These are phyloP conservation scores for Botrytis elliptica DNA, from an alignment of 2,329 filamentous ascomycete species.

Conservation along the genomic window DNA sequence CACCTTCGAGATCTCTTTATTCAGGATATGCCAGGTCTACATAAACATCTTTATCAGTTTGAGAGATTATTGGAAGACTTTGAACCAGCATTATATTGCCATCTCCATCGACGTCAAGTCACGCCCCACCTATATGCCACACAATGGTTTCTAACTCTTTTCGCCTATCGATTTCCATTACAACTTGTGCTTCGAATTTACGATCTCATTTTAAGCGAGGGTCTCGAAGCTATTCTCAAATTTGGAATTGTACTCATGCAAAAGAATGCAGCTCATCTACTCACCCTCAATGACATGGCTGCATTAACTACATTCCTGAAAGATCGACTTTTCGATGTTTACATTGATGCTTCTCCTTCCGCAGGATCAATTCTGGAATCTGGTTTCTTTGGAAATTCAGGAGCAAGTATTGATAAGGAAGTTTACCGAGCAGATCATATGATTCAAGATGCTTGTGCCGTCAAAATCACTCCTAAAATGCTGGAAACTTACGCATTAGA, in stretches of 20 bases:
- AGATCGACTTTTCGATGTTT: slow-evolving; percentile 91
- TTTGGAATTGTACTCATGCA: slow-evolving; percentile 97
- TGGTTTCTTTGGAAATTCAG: slow-evolving; percentile 93
- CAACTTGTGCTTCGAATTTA: slow-evolving; percentile 96
- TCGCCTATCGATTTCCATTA: slow-evolving; percentile 94
- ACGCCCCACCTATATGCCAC: slow-evolving; percentile 93
- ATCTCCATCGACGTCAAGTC: slow-evolving; percentile 83
- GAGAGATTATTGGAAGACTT: slow-evolving; percentile 90
- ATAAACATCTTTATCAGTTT: slow-evolving; percentile 91
- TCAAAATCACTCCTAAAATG: slow-evolving; percentile 80
- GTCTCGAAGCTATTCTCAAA: slow-evolving; percentile 86
- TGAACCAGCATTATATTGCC: slow-evolving; percentile 91
- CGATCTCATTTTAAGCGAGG: slow-evolving; percentile 90
- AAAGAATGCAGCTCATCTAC: slow-evolving; percentile 76
- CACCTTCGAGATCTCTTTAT: slow-evolving; percentile 89
- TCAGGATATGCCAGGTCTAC: slow-evolving; percentile 93
- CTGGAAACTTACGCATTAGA: slow-evolving; percentile 79
- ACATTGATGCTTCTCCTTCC: slow-evolving; percentile 91
- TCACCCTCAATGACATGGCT: slow-evolving; percentile 88
- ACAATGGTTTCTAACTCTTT: slow-evolving; percentile 98
- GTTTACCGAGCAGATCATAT: slow-evolving; percentile 93
- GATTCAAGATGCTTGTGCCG: slow-evolving; percentile 85
- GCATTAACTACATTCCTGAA: slow-evolving; percentile 87
- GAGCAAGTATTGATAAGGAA: slow-evolving; percentile 87
- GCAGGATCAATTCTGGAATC: slow-evolving; percentile 92